phyloP scores from a whole-genome alignment of 257 asterid genomes.

The Solanum sparsipilum region DNA sequence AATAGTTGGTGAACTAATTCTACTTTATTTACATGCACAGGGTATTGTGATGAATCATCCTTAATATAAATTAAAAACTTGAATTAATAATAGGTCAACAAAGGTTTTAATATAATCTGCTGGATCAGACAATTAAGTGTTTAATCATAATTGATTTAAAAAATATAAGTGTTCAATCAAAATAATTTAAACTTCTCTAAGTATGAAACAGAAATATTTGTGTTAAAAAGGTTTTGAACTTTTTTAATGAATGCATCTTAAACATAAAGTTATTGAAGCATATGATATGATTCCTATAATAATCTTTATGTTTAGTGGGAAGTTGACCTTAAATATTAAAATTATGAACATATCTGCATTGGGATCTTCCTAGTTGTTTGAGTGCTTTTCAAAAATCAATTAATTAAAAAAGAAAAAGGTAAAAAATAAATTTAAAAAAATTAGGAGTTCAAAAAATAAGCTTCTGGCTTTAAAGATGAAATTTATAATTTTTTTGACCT shows the following conservation, averaged over 20 bases:
- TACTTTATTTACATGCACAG: neutral
- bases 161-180: neutral
- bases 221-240: neutral
- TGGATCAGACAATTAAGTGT: neutral
- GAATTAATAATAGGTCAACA: neutral
- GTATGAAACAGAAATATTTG: neutral
- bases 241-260: neutral
- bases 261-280: neutral
- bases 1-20: conserved; percentile 31
- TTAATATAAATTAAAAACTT: conserved; percentile 2
- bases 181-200: neutral
- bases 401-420: neutral
- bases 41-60: conserved; percentile 2
- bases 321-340: conserved; percentile 15
- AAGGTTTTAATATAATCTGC: neutral
- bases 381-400: neutral
- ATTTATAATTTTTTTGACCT: neutral
- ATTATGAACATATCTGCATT: neutral
- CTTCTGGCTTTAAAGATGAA: neutral
- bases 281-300: conserved; percentile 7
- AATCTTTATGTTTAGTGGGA: conserved; percentile 26
- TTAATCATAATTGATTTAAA: neutral
- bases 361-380: neutral
- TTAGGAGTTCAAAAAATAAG: neutral
- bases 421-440: too few relatives aligned